Percentiles rank a stretch among this genome's conserved stretches.
Evolutionary conservation across 805 yeast genomes (phyloP).

Genomic region (Teunomyces kruisii): DNA sequence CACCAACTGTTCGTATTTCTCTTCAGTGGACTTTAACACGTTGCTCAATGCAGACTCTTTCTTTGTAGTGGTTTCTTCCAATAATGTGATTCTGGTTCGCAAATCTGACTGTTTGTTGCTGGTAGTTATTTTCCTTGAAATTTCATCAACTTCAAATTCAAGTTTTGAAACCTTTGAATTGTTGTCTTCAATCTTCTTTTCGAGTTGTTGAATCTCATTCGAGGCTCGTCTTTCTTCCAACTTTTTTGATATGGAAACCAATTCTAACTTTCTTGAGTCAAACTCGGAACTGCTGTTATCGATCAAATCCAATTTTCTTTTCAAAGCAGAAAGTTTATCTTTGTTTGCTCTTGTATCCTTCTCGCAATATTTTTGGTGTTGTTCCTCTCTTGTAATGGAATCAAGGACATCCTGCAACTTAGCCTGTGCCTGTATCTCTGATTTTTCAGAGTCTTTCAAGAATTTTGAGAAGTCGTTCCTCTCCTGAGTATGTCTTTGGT

Average conservation of each 20-base stretch:
- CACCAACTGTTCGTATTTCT: slow-evolving; percentile 16
- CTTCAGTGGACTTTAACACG: slow-evolving; percentile 21
- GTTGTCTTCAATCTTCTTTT: slow-evolving; percentile 33
- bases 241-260: slow-evolving; percentile 38
- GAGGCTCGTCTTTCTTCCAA: slow-evolving; percentile 23
- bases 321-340: slow-evolving; percentile 36
- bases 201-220: slow-evolving; percentile 26
- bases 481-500: background rate
- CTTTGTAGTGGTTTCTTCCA: slow-evolving; percentile 38
- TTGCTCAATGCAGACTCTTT: slow-evolving; percentile 28
- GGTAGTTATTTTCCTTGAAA: slow-evolving; percentile 49
- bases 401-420: slow-evolving; percentile 17
- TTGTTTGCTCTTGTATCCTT: slow-evolving; percentile 40
- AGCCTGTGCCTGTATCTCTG: slow-evolving; percentile 10
- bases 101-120: slow-evolving; percentile 59
- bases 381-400: slow-evolving; percentile 39
- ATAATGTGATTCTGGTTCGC: slow-evolving; percentile 51
- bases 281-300: slow-evolving; percentile 47
- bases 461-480: background rate
- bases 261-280: slow-evolving; percentile 41
- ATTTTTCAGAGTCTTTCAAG: slow-evolving; percentile 1
- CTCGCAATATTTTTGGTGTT: slow-evolving; percentile 39
- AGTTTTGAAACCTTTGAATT: slow-evolving; percentile 33
- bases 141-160: slow-evolving; percentile 47
- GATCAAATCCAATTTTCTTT: slow-evolving; percentile 37